Base-by-base conservation (phyloP, 352 stramenopile genomes). In the Peronospora belbahrii region DNA sequence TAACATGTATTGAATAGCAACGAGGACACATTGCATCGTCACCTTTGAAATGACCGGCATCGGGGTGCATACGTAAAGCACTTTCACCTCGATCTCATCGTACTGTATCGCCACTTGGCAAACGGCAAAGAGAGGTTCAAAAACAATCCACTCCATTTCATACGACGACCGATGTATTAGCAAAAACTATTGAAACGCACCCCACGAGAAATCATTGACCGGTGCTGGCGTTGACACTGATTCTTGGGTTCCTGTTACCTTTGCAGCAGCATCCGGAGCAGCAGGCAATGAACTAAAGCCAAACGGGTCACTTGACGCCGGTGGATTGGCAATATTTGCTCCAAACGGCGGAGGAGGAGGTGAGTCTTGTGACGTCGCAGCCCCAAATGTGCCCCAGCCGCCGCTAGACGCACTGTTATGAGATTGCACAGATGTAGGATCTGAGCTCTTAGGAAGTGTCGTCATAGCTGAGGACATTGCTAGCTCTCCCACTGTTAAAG, bases 401-500 rank as follows among this genome's bases (percentile, higher is more conserved):
- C 52, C 51, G 32, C 45, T 53, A 22, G 46, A 53, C 1, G 44
- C 32, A 33, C 42, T 59, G 30, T 63, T 63, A 18, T 51, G 40
- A 2, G 39, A 56, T 6, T 56, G 52, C 15, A 54, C 39, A 23
- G 44, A 37, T 18, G 41, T 44, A 6, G 41, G 51, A 6, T 57
- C 34, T 24, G 25, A 37, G 28, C 37, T 54, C 22, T 67, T 63
- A 14, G 52, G 47, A 36, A 42, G 53, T 22, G 45, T 61, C 28
- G 45, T 58, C 6, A 47, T 48, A 13, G 48, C 42, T 17, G 52
- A 59, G 7, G 17, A 27, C 6, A 52, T 55, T 7, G 39, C 47
- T 9, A 67, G 41, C 24, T 67, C 59, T 30, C 59, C 59, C 6
- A 67, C 59, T 13, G 59, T 67, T 8, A 67, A 30, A 9, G 53